These are phyloP conservation scores for Zancudomyces culisetae DNA, from an alignment of 371 early-diverging fungal genomes.

Conservation along the genomic window DNA sequence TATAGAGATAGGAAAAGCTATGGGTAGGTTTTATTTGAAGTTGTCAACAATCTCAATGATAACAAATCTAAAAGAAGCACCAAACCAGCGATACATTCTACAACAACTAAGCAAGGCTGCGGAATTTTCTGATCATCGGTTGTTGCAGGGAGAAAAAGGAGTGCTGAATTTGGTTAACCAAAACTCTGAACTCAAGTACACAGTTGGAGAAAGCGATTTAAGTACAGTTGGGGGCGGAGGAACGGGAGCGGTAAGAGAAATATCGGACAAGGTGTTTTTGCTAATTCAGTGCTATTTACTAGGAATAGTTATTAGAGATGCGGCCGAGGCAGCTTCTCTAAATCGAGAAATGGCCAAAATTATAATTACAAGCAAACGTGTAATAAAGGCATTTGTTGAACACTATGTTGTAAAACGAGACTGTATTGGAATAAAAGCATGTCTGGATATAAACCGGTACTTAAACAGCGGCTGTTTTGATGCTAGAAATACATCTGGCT, in stretches of 20 bases:
- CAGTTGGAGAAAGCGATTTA: too few species aligned
- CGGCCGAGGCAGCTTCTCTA: neutral
- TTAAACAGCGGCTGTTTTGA: slow-evolving; percentile 1
- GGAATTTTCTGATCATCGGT: neutral
- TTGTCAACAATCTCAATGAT: neutral
- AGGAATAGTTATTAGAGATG: slow-evolving; percentile 1
- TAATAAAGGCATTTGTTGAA: slow-evolving; percentile 1
- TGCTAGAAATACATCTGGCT: neutral
- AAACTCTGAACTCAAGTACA: neutral
- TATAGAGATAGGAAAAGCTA: slow-evolving; percentile 4
- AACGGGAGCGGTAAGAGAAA: neutral
- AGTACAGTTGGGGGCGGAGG: too few species aligned
- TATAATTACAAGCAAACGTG: neutral
- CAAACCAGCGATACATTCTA: neutral
- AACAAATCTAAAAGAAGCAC: neutral
- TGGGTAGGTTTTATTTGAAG: slow-evolving; percentile 3
- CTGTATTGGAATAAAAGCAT: neutral
- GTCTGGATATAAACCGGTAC: neutral
- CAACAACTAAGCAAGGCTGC: neutral
- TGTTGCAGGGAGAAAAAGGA: slow-evolving; percentile 1
- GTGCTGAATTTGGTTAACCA: neutral
- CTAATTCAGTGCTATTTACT: slow-evolving; percentile 2
- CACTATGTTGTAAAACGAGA: slow-evolving; percentile 1
- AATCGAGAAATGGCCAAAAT: slow-evolving; percentile 4
- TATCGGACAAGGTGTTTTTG: slow-evolving; percentile 1